These are phyloP conservation scores for Pisolithus microcarpus DNA, from an alignment of 768 basidiomycete species.

Conservation along the genomic window DNA sequence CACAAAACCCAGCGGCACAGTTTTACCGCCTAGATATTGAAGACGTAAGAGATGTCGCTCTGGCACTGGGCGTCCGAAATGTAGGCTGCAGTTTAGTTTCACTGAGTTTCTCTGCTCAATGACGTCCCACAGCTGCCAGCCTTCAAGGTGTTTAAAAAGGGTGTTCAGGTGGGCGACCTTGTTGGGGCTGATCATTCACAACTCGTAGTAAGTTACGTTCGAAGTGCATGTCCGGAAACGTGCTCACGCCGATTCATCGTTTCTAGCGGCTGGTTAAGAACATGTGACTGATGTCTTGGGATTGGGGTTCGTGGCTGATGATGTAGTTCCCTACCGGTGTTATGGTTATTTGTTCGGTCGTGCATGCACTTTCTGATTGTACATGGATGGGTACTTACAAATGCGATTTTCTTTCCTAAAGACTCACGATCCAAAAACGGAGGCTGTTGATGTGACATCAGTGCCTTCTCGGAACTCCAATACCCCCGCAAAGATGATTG, in stretches of 20 bases:
- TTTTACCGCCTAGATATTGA: slow-evolving; percentile 28
- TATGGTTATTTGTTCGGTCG: slow-evolving; percentile 17
- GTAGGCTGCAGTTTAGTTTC: slow-evolving; percentile 10
- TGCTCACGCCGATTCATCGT: slow-evolving; percentile 15
- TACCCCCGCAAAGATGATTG: background rate
- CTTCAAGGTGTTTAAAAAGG: slow-evolving; percentile 26
- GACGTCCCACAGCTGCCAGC: slow-evolving; percentile 18
- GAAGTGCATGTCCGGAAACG: slow-evolving; percentile 2
- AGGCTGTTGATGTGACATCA: background rate
- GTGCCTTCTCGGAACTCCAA: background rate
- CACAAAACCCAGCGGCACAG: slow-evolving; percentile 18
- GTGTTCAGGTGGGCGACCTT: slow-evolving; percentile 23
- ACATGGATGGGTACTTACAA: slow-evolving; percentile 15
- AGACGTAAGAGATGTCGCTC: slow-evolving; percentile 20
- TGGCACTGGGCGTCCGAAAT: slow-evolving; percentile 18
- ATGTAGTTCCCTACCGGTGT: background rate
- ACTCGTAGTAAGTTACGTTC: slow-evolving; percentile 16
- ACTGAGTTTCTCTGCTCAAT: background rate
- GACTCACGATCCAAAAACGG: background rate
- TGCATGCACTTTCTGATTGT: background rate
- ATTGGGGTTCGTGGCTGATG: slow-evolving; percentile 6
- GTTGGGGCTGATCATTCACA: slow-evolving; percentile 21
- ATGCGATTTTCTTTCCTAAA: slow-evolving; percentile 1
- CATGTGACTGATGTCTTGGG: slow-evolving; percentile 14
- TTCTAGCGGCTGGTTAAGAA: slow-evolving; percentile 23